Evolutionary conservation across 129 eudicot species (phyloP).

Genomic region (Helichrysum umbraculigerum): DNA sequence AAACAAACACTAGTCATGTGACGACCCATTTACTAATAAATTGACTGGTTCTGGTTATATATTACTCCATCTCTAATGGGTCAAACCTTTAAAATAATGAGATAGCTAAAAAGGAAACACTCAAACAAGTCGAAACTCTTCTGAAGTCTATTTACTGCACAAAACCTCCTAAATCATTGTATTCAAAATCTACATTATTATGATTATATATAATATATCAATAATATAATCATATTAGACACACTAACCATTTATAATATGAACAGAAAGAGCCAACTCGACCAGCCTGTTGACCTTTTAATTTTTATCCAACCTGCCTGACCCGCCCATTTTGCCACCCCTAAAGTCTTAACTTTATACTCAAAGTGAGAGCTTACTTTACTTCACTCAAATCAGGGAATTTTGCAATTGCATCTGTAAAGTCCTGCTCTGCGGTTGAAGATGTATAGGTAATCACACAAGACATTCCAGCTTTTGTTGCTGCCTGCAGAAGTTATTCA

Average conservation of each 20-base stretch:
- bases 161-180: too few species aligned
- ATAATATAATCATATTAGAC: background rate
- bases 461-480: slow-evolving; percentile 92
- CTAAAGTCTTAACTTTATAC: background rate
- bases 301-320: background rate
- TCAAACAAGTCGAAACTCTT: too few species aligned
- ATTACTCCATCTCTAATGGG: too few species aligned
- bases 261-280: background rate
- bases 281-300: background rate
- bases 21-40: too few species aligned
- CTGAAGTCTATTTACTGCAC: too few species aligned
- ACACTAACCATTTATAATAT: too few species aligned
- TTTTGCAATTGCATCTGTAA: slow-evolving; percentile 73
- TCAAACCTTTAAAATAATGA: too few species aligned
- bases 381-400: slow-evolving; percentile 81
- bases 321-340: background rate
- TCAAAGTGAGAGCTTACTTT: slow-evolving; percentile 43
- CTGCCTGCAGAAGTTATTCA: slow-evolving; percentile 63
- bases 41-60: too few species aligned
- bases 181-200: too few species aligned
- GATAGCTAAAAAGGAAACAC: too few species aligned
- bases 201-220: too few species aligned
- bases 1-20: too few species aligned
- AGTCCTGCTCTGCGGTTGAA: slow-evolving; percentile 90
- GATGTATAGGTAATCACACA: slow-evolving; percentile 84